Base-by-base conservation (phyloP, 2,329 filamentous ascomycete genomes). In the Fusarium illudens region DNA sequence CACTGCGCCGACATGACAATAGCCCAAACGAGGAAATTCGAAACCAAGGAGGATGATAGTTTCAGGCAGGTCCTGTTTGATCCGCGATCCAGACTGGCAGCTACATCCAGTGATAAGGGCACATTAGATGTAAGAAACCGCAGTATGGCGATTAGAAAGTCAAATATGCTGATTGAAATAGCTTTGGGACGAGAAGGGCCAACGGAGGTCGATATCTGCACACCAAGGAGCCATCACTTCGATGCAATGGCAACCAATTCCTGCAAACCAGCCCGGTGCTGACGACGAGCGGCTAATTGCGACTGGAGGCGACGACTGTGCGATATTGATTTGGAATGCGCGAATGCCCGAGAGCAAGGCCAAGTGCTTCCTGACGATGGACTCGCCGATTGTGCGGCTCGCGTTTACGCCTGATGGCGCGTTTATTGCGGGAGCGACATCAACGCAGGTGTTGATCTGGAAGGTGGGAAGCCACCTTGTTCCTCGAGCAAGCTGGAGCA, bases 331-430 rank as follows among this genome's bases (percentile, higher is more conserved):
- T 25, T 90, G 87, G 86, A 89, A 90, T 68, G 86, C 84, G 4
- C 81, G 84, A 49, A 81, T 80, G 34, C 76, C 83, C 1, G 86
- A 88, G 55, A 83, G 80, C 66, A 88, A 86, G 69, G 79, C 86
- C 1, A 87, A 85, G 63, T 86, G 84, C 64, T 87, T 86, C 57
- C 84, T 90, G 79, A 89, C 85, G 0, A 89, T 90, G 84, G 83
- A 84, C 25, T 80, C 81, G 1, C 83, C 86, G 8, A 85, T 90
- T 44, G 83, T 88, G 37, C 84, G 84, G 22, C 79, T 90, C 3
- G 82, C 88, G 1, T 90, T 90, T 63, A 89, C 87, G 0, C 88
- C 88, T 0, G 87, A 90, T 62, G 88, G 88, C 2, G 84, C 83
- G 19, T 89, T 89, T 67, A 84, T 90, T 53, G 88, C 88, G 0